Percentiles rank a stretch among this genome's conserved stretches.
These are phyloP conservation scores for Xylaria nigripes DNA, from an alignment of 495 filamentous ascomycete species.

Conservation along the genomic window DNA sequence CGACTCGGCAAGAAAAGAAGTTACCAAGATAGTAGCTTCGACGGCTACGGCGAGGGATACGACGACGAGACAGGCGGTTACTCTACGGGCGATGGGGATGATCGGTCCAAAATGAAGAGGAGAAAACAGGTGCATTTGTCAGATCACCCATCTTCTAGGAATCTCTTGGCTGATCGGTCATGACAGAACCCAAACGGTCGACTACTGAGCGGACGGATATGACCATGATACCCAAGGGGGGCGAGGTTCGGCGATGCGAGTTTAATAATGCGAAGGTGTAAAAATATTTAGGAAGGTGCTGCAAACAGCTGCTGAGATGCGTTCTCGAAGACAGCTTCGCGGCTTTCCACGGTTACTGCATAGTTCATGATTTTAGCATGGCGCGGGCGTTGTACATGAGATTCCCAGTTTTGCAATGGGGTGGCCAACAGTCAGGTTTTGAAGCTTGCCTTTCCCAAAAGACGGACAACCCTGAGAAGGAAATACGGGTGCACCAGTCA, in stretches of 20 bases:
- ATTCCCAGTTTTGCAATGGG: slow-evolving; percentile 12
- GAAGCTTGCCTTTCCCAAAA: neutral
- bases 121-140: slow-evolving; percentile 47
- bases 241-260: slow-evolving; percentile 6
- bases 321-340: neutral
- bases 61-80: slow-evolving; percentile 45
- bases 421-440: slow-evolving; percentile 9
- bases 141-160: slow-evolving; percentile 17
- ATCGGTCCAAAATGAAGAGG: slow-evolving; percentile 41
- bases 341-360: slow-evolving; percentile 11
- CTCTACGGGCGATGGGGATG: slow-evolving; percentile 45
- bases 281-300: slow-evolving; percentile 8
- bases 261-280: slow-evolving; percentile 6
- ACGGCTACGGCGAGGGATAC: slow-evolving; percentile 49
- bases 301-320: neutral
- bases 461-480: neutral
- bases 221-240: slow-evolving; percentile 20
- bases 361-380: slow-evolving; percentile 28
- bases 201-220: slow-evolving; percentile 14
- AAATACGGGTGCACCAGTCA: neutral
- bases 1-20: slow-evolving; percentile 39
- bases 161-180: slow-evolving; percentile 22
- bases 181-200: slow-evolving; percentile 20
- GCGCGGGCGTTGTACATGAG: slow-evolving; percentile 22
- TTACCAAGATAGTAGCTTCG: slow-evolving; percentile 48